Percentiles rank a stretch among this genome's conserved stretches.
phyloP scores from a whole-genome alignment of 208 protist species.

The Acanthamoeba sp. region DNA sequence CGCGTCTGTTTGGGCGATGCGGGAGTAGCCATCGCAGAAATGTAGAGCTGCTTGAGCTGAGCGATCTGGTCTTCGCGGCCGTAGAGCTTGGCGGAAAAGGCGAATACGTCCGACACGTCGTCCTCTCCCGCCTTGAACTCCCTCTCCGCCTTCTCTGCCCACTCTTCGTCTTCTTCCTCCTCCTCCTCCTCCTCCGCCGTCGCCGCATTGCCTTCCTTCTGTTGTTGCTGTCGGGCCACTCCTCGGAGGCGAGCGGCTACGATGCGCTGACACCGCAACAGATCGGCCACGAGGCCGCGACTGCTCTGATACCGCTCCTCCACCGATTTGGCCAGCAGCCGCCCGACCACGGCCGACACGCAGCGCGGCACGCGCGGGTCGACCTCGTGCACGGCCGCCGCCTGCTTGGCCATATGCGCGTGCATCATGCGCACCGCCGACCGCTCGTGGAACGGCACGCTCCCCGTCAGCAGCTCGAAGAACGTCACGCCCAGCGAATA shows the following conservation, averaged over 20 bases:
- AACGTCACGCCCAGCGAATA: slow-evolving; percentile 54
- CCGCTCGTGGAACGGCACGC: slow-evolving; percentile 26
- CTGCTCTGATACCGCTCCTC: slow-evolving; percentile 61
- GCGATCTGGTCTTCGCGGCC: neutral
- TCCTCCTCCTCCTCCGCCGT: no score
- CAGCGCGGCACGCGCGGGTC: slow-evolving; percentile 1
- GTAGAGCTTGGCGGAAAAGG: slow-evolving; percentile 5
- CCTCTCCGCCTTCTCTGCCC: neutral
- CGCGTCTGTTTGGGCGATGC: no score
- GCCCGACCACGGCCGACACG: neutral
- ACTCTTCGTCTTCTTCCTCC: neutral
- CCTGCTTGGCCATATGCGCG: slow-evolving; percentile 69
- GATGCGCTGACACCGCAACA: neutral
- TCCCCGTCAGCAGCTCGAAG: slow-evolving; percentile 33
- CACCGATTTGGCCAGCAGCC: slow-evolving; percentile 42
- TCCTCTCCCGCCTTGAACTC: neutral
- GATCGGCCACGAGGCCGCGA: slow-evolving; percentile 2
- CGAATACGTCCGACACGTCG: slow-evolving; percentile 69
- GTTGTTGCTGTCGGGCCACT: no score
- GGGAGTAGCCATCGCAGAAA: no score
- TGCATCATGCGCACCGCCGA: slow-evolving; percentile 56
- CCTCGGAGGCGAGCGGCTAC: neutral
- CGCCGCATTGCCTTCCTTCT: no score
- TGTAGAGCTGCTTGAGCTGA: neutral
- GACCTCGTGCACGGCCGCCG: neutral